Conservation (phyloP, 2,329 filamentous ascomycete species). For the Fusarium mundagurra region DNA sequence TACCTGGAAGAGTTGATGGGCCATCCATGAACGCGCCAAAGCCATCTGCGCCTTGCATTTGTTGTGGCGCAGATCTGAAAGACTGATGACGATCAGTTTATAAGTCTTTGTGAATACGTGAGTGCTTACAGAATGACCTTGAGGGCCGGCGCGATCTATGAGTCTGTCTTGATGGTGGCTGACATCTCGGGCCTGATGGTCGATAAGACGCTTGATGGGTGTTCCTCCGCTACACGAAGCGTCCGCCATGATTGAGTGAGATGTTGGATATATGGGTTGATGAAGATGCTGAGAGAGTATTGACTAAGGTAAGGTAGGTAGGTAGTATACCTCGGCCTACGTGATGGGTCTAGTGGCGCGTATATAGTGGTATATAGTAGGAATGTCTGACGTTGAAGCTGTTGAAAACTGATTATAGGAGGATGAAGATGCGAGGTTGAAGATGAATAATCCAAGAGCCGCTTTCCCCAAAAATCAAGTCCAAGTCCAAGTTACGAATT, state of each 20-base stretch:
- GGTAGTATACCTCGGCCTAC: conserved; percentile 30
- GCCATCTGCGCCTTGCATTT: conserved; percentile 43
- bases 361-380: not conserved
- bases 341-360: conserved; percentile 10
- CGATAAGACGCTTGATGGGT: conserved; percentile 55
- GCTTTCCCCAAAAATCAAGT: conserved; percentile 13
- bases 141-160: conserved; percentile 43
- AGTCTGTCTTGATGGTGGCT: conserved; percentile 55
- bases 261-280: not conserved
- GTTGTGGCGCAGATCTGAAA: conserved; percentile 48
- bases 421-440: conserved; percentile 1
- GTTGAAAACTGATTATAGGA: not conserved
- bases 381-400: not conserved
- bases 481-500: not conserved
- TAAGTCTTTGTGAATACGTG: not conserved
- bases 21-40: conserved; percentile 51
- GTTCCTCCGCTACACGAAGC: conserved; percentile 54
- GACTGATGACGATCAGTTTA: conserved; percentile 36
- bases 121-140: conserved; percentile 46
- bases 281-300: not conserved
- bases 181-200: conserved; percentile 54
- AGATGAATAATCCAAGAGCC: conserved; percentile 30
- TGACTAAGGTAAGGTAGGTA: not conserved
- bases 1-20: conserved; percentile 40
- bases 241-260: conserved; percentile 49